phyloP scores from a whole-genome alignment of 768 basidiomycete genomes.

The Phaeotremella skinneri region DNA sequence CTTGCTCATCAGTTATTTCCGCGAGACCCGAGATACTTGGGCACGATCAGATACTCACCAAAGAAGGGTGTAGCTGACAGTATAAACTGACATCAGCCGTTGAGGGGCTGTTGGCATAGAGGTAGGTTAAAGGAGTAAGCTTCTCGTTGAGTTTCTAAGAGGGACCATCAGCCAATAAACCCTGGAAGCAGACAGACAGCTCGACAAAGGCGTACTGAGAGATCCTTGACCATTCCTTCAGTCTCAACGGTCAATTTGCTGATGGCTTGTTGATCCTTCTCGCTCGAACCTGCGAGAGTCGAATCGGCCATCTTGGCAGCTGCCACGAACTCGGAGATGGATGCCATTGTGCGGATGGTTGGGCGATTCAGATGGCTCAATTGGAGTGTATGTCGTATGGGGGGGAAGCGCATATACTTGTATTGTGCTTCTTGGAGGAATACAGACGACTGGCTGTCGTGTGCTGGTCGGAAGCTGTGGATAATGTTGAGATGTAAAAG shows the following conservation, averaged over 20 bases:
- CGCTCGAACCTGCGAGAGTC: conserved; percentile 35
- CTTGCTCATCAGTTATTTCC: not conserved
- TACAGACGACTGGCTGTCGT: too few relatives aligned
- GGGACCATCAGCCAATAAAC: not conserved
- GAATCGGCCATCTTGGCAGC: conserved; percentile 44
- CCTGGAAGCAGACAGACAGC: not conserved
- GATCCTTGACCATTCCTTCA: conserved; percentile 36
- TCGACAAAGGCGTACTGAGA: conserved; percentile 29
- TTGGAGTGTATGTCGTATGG: conserved; percentile 2
- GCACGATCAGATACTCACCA: conserved; percentile 59
- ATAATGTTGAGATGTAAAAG: too few relatives aligned
- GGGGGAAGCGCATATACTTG: conserved; percentile 9
- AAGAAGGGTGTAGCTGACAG: conserved; percentile 74
- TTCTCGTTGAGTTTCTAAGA: conserved; percentile 69
- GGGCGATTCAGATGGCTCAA: not conserved
- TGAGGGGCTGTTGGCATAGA: conserved; percentile 78
- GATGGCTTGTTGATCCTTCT: conserved; percentile 45
- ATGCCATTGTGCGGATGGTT: conserved; percentile 25
- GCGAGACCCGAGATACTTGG: not conserved
- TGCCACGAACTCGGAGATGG: conserved; percentile 38
- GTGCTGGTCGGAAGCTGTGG: too few relatives aligned
- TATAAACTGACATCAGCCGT: conserved; percentile 89
- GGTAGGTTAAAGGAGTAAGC: conserved; percentile 74
- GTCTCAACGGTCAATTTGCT: conserved; percentile 29
- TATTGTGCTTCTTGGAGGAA: too few relatives aligned